phyloP scores from a whole-genome alignment of 345 rosid species.

The Nephelium lappaceum region DNA sequence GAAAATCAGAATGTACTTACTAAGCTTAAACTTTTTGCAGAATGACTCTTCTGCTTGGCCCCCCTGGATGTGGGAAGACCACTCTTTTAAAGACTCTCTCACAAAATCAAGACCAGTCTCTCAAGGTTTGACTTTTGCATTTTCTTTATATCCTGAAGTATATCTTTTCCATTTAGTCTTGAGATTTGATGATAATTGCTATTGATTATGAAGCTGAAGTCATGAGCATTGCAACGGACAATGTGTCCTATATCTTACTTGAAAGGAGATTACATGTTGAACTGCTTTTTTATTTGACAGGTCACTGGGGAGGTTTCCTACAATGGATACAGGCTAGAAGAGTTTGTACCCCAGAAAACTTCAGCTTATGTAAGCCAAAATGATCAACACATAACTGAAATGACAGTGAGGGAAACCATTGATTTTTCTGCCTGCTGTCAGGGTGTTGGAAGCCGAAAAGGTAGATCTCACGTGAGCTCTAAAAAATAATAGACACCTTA shows the following conservation, averaged over 20 bases:
- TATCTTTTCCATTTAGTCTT: too few relatives aligned
- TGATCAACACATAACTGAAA: slow-evolving; percentile 60
- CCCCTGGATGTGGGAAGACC: slow-evolving; percentile 85
- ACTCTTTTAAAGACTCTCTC: slow-evolving; percentile 66
- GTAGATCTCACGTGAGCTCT: slow-evolving; percentile 15
- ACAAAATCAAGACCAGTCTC: slow-evolving; percentile 52
- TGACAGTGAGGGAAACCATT: slow-evolving; percentile 69
- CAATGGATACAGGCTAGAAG: slow-evolving; percentile 55
- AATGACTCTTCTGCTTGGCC: slow-evolving; percentile 76
- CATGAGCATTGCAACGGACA: too few relatives aligned
- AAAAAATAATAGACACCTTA: too few relatives aligned
- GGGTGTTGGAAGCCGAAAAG: slow-evolving; percentile 55
- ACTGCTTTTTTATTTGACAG: slow-evolving; percentile 26
- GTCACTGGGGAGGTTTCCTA: slow-evolving; percentile 50
- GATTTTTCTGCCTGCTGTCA: slow-evolving; percentile 66
- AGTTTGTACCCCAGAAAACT: slow-evolving; percentile 66
- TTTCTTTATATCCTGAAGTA: background rate
- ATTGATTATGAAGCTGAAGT: too few relatives aligned
- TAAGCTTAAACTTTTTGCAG: slow-evolving; percentile 29
- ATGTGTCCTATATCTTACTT: too few relatives aligned
- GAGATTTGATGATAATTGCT: too few relatives aligned
- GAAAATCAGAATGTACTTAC: background rate
- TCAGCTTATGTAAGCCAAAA: slow-evolving; percentile 66
- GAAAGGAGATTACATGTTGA: too few relatives aligned
- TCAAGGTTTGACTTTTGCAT: slow-evolving; percentile 40